A percentile compares a stretch with the other conserved stretches of the same genome.
Evolutionary conservation across 306 rosid genomes (phyloP).

Genomic region (Neltuma alba): DNA sequence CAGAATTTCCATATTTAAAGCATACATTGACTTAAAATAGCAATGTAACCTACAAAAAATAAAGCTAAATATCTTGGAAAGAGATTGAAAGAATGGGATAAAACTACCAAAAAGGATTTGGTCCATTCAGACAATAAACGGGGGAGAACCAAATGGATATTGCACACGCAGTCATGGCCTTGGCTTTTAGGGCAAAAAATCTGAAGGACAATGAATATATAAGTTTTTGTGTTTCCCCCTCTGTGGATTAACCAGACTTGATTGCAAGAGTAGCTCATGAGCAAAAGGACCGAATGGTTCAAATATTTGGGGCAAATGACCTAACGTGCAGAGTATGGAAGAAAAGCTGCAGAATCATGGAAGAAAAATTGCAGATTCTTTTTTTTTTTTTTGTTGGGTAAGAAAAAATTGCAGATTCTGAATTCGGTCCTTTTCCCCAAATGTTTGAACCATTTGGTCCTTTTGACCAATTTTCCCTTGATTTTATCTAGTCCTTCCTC

Average conservation of each 20-base stretch:
- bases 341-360: no score
- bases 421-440: no score
- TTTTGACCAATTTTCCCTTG: no score
- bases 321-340: no score
- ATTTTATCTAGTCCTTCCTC: not conserved
- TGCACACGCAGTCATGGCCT: slow-evolving; percentile 9
- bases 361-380: no score
- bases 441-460: no score
- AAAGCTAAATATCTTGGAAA: not conserved
- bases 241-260: not conserved
- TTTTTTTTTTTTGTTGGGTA: no score
- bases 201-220: not conserved
- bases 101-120: slow-evolving; percentile 22
- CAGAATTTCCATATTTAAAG: slow-evolving; percentile 31
- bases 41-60: not conserved
- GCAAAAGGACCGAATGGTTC: no score
- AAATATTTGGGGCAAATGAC: no score
- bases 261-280: slow-evolving; percentile 1
- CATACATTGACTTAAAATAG: not conserved
- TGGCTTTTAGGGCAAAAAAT: slow-evolving; percentile 2
- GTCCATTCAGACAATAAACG: slow-evolving; percentile 5
- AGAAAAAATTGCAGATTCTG: no score
- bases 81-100: not conserved
- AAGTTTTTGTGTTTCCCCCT: not conserved
- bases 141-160: not conserved